These are phyloP conservation scores for Microbotryum violaceum DNA, from an alignment of 1,284 basidiomycete species.

Conservation along the genomic window DNA sequence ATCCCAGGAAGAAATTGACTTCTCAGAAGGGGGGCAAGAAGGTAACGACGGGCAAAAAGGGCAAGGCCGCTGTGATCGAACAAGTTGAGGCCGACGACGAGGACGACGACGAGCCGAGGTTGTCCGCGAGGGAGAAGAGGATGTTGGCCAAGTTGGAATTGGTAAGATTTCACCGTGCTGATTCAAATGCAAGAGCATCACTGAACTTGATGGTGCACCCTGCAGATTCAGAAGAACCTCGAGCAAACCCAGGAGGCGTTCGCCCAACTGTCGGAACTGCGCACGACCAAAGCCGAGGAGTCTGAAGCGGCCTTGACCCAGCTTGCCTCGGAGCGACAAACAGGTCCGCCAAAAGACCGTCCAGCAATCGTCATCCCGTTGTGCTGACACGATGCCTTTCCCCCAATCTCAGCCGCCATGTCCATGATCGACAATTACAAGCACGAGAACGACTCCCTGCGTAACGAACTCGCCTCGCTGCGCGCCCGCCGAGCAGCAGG, in stretches of 20 bases:
- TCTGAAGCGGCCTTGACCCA: conserved; percentile 12
- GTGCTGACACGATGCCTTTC: background rate
- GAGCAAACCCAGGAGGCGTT: background rate
- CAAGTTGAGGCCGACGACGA: background rate
- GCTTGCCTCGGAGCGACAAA: conserved; percentile 20
- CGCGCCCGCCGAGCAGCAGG: background rate
- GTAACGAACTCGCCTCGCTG: conserved; percentile 11
- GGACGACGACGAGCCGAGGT: background rate
- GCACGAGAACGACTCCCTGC: conserved; percentile 19
- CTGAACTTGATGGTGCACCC: background rate
- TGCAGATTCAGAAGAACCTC: conserved; percentile 15
- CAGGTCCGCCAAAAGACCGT: background rate
- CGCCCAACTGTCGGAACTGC: conserved; percentile 16
- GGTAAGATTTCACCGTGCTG: conserved; percentile 1
- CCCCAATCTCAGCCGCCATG: background rate
- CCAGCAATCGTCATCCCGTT: background rate
- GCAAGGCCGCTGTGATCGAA: background rate
- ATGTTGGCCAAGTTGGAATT: conserved; percentile 22
- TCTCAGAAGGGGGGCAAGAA: conserved; percentile 1
- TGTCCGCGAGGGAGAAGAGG: conserved; percentile 18
- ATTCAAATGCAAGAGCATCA: background rate
- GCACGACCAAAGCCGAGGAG: conserved; percentile 22
- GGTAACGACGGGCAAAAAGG: background rate
- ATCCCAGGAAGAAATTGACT: background rate
- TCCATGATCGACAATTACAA: conserved; percentile 27